Evolutionary conservation across 805 yeast species (phyloP).

Genomic region (Kurtzmaniella cleridarum): DNA sequence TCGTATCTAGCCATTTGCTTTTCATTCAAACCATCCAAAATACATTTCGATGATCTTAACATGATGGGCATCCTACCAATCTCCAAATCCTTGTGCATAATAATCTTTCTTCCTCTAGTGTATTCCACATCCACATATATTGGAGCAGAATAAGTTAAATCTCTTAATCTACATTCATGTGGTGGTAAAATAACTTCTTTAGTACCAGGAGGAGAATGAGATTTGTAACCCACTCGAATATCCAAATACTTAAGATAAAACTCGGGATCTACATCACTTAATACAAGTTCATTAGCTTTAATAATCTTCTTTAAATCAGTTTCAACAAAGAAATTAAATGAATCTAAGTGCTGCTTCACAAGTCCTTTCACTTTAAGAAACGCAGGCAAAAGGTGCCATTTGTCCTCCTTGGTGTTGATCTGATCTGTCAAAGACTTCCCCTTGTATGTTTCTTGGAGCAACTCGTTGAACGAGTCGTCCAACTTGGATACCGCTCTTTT

Average conservation of each 20-base stretch:
- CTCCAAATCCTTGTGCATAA: slow-evolving; percentile 83
- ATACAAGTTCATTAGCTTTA: slow-evolving; percentile 79
- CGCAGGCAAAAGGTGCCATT: slow-evolving; percentile 96
- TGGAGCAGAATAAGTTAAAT: slow-evolving; percentile 91
- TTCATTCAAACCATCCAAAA: slow-evolving; percentile 73
- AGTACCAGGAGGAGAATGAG: slow-evolving; percentile 43
- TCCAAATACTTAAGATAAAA: slow-evolving; percentile 90
- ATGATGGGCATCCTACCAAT: slow-evolving; percentile 99
- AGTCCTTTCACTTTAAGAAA: slow-evolving; percentile 92
- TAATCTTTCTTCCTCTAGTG: slow-evolving; percentile 89
- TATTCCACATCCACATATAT: slow-evolving; percentile 95
- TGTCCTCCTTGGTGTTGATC: slow-evolving; percentile 87
- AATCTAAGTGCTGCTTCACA: slow-evolving; percentile 95
- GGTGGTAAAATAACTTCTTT: slow-evolving; percentile 74
- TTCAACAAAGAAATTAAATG: slow-evolving; percentile 96
- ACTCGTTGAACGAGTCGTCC: slow-evolving; percentile 68
- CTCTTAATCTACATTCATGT: slow-evolving; percentile 93
- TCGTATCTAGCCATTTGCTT: slow-evolving; percentile 78
- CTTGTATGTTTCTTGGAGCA: slow-evolving; percentile 73
- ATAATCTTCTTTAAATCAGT: slow-evolving; percentile 89
- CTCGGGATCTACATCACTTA: slow-evolving; percentile 96
- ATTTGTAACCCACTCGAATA: slow-evolving; percentile 81
- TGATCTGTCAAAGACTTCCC: slow-evolving; percentile 87
- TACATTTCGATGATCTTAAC: slow-evolving; percentile 91
- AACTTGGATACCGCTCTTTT: slow-evolving; percentile 10